Base-by-base conservation (phyloP, 2,329 filamentous ascomycete genomes). In the Torrubiellomyces zombiae region DNA sequence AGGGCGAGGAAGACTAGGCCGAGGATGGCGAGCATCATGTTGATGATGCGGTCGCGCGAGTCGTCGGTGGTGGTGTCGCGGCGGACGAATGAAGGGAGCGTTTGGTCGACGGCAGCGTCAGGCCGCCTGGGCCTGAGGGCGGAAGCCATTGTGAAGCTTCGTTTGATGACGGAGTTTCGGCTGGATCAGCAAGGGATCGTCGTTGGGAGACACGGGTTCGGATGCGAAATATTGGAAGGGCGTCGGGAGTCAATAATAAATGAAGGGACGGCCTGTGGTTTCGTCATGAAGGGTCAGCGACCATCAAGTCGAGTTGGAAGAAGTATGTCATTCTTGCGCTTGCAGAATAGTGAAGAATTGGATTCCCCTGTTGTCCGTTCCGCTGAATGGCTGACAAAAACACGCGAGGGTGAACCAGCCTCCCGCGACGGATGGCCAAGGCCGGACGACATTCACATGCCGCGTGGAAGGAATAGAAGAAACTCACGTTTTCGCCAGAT, bases 21-120 rank as follows among this genome's bases (percentile, higher is more conserved):
- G 38, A 95, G 61, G 28, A 95, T 66, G 30, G 70, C 66, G 39
- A 92, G 77, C 46, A 93, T 58, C 21, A 92, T 67, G 44, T 81
- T 73, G 48, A 85, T 61, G 56, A 78, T 72, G 32, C 60, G 67
- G 38, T 77, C 57, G 38, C 58, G 54, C 30, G 53, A 55, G 35
- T 62, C 57, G 31, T 46, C 45, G 31, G 54, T 25, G 16, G 19
- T 21, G 21, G n/a, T 5, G 16, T 19, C 10, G 16, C 33, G 33
- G 16, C 31, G 33, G 14, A 20, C 17, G 16, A 32, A 30, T 5
- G 31, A 29, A 21, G 28, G 28, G 16, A 28, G 16, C 9, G 26
- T 28, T 16, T 32, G 16, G 19, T 25, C 18, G 23, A 19, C 26
- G 20, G 28, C 16, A 23, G 23, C 24, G n/a, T 26, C 25, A 22